Conservation (phyloP, 768 basidiomycete species). For the Boletus tomentosulus region DNA sequence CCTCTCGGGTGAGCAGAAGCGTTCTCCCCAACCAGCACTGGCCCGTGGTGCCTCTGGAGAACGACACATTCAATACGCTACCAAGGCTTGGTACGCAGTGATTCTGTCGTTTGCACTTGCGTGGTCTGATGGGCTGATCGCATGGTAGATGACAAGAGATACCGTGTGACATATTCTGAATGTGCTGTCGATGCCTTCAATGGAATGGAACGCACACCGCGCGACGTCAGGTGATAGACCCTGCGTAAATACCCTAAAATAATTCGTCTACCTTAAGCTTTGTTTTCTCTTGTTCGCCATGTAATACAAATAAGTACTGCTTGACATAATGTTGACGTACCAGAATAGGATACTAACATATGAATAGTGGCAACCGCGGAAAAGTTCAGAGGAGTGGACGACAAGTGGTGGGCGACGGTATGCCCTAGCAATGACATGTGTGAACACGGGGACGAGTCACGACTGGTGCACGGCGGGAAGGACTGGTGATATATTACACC, state of each 20-base stretch:
- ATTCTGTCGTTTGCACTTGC: background rate
- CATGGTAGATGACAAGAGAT: slow-evolving; percentile 33
- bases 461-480: no score
- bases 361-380: no score
- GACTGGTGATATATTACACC: no score
- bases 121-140: background rate
- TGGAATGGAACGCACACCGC: slow-evolving; percentile 19
- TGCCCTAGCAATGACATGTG: no score
- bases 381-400: no score
- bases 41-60: slow-evolving; percentile 46
- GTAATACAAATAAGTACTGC: slow-evolving; percentile 3
- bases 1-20: slow-evolving; percentile 44
- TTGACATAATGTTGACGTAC: slow-evolving; percentile 11
- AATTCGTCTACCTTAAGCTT: slow-evolving; percentile 5
- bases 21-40: slow-evolving; percentile 53
- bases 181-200: slow-evolving; percentile 28
- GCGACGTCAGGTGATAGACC: slow-evolving; percentile 36
- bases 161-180: slow-evolving; percentile 30
- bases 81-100: slow-evolving; percentile 51
- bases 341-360: slow-evolving; percentile 10
- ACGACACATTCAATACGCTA: slow-evolving; percentile 45
- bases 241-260: slow-evolving; percentile 36
- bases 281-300: slow-evolving; percentile 1
- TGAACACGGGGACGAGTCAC: no score
- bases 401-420: no score